Conservation (phyloP, 371 early-diverging fungal species). For the Apophysomyces variabilis region DNA sequence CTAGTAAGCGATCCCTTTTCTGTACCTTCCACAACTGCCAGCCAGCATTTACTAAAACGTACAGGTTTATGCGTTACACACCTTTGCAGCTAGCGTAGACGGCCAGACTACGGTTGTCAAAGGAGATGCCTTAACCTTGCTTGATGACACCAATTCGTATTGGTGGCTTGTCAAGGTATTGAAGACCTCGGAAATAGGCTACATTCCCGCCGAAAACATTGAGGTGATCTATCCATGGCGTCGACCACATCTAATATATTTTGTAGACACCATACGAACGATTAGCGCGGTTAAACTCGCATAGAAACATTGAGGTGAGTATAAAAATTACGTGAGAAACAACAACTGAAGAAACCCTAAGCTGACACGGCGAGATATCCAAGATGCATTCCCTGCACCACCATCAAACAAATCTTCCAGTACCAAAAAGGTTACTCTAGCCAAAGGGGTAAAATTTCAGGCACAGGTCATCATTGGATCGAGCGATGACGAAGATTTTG, state of each 20-base stretch:
- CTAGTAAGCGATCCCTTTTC: slow-evolving; percentile 13
- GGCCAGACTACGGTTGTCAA: slow-evolving; percentile 93
- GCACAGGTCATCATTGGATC: slow-evolving; percentile 53
- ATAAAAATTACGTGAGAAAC: neutral
- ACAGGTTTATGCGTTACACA: slow-evolving; percentile 90
- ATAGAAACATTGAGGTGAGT: slow-evolving; percentile 73
- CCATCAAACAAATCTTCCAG: slow-evolving; percentile 43
- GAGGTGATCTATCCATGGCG: slow-evolving; percentile 60
- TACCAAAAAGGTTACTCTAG: slow-evolving; percentile 43
- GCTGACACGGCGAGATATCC: slow-evolving; percentile 47
- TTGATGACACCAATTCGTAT: slow-evolving; percentile 96
- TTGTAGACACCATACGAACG: slow-evolving; percentile 86
- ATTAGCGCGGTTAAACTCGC: slow-evolving; percentile 88
- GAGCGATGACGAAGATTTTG: slow-evolving; percentile 60
- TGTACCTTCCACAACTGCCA: neutral
- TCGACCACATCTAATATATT: neutral
- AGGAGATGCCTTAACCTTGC: slow-evolving; percentile 85
- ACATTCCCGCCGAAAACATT: slow-evolving; percentile 96
- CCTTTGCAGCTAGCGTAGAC: slow-evolving; percentile 93
- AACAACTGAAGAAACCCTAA: slow-evolving; percentile 8
- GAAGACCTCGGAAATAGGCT: slow-evolving; percentile 90
- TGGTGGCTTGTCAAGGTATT: slow-evolving; percentile 97
- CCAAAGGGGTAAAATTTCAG: slow-evolving; percentile 54
- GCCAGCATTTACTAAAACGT: neutral
- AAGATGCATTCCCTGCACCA: slow-evolving; percentile 50